These are phyloP conservation scores for Paecilomyces formosus DNA, from an alignment of 2,329 filamentous ascomycete genomes.

Conservation along the genomic window DNA sequence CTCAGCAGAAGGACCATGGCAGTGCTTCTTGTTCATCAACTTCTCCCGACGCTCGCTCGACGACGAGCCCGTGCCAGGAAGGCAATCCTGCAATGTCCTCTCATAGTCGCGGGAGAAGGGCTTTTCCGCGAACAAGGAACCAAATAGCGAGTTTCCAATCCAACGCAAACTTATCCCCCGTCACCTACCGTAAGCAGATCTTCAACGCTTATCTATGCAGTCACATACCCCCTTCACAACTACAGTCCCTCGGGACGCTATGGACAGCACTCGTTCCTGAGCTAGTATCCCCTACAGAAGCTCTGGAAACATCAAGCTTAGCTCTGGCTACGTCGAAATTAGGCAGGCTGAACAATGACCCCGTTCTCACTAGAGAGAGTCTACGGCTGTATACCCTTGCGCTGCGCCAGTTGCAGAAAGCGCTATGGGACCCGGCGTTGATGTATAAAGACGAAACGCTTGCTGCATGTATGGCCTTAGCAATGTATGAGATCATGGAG, in stretches of 20 bases:
- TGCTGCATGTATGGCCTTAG: conserved; percentile 27
- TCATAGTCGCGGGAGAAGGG: neutral
- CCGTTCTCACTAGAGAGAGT: conserved; percentile 15
- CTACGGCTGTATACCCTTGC: conserved; percentile 25
- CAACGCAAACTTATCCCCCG: neutral
- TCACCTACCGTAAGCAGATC: conserved; percentile 19
- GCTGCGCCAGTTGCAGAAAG: conserved; percentile 27
- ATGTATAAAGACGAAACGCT: conserved; percentile 29
- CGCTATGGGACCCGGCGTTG: conserved; percentile 21
- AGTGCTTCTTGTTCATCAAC: too few relatives aligned
- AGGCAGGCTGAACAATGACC: conserved; percentile 14
- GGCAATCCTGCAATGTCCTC: neutral
- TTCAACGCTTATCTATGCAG: conserved; percentile 17
- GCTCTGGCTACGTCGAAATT: conserved; percentile 20
- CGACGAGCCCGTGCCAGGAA: neutral
- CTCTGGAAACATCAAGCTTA: conserved; percentile 20
- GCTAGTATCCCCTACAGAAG: conserved; percentile 14
- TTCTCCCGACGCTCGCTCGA: too few relatives aligned
- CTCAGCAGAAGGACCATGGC: neutral
- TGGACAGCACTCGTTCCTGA: conserved; percentile 22
- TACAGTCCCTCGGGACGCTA: conserved; percentile 4
- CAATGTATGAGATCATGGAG: conserved; percentile 28
- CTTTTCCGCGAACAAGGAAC: neutral
- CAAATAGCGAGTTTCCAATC: neutral
- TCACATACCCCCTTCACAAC: conserved; percentile 9